Evolutionary conservation across 2,329 filamentous ascomycete species (phyloP), one percentile per base, ranked within the genome.

Genomic region (Trichothecium sympodiale): DNA sequence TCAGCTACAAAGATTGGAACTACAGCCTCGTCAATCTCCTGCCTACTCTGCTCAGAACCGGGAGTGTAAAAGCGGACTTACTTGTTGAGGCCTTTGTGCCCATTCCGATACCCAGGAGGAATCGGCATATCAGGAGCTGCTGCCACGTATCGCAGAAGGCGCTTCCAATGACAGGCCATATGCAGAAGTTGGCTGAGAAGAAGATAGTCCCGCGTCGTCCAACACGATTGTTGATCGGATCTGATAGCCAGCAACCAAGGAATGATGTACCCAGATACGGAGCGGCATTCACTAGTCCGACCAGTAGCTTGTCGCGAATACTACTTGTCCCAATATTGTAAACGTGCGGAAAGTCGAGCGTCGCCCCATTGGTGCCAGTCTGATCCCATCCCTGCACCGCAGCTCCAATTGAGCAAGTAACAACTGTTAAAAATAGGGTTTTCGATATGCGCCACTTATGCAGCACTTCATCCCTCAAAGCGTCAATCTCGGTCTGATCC

Each of bases 1-100:
- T 88, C 83, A 3, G 83, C 82, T 0, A 80, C 77, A 46, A 83
- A 88, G 18, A 88, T 77, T 0, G 83, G 83, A 2, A 85, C 80
- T 33, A 67, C 74, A 12, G 31, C 23, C 3, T 65, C 65, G 34
- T 53, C 18, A 51, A 41, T 34, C 25, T 13, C 13, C 13, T 31
- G 9, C 16, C 15, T 8, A 36, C 6, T 9, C 9, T 5, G 13
- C 17, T 20, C n/a, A 18, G 30, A 23, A 39, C 29, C 29, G 10
- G 3, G n/a, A 15, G n/a, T n/a, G n/a, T 15, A 23, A 31, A 30
- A 9, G 8, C 4, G 16, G n/a, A 52, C 59, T 39, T 38, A 62
- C 61, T 59, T 9, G 74, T 79, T 0, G 75, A 74, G 15, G 77
- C 76, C 51, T 87, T 87, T 13, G 80, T 69, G 18, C 83, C 83